A percentile compares a stretch with the other conserved stretches of the same genome.
Evolutionary conservation across 2,329 filamentous ascomycete genomes (phyloP).

Genomic region (Periconia digitata): DNA sequence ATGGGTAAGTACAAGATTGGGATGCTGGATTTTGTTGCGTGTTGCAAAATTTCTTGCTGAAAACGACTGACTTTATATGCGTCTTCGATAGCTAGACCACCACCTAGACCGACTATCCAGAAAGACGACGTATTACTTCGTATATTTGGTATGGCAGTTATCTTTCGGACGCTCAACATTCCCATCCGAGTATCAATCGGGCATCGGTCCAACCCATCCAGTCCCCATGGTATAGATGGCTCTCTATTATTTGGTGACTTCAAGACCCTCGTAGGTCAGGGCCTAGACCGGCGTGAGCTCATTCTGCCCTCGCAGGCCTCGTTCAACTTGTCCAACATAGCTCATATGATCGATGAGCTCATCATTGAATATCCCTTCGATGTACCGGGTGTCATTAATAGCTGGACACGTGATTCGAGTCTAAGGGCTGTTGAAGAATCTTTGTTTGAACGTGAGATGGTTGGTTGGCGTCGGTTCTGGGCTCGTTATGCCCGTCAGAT

Average conservation of each 20-base stretch:
- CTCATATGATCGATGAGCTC: slow-evolving; percentile 39
- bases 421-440: slow-evolving; percentile 25
- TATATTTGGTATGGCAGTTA: slow-evolving; percentile 33
- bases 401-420: slow-evolving; percentile 25
- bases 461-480: slow-evolving; percentile 41
- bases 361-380: slow-evolving; percentile 38
- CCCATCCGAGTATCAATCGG: slow-evolving; percentile 40
- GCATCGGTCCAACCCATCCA: slow-evolving; percentile 27
- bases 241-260: slow-evolving; percentile 40
- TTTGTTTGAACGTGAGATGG: slow-evolving; percentile 35
- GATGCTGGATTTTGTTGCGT: too few species aligned
- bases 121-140: slow-evolving; percentile 34
- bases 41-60: too few species aligned
- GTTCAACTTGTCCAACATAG: slow-evolving; percentile 35
- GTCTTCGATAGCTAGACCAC: too few species aligned
- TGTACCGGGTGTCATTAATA: slow-evolving; percentile 31
- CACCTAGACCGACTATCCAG: too few species aligned
- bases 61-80: too few species aligned
- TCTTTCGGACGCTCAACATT: slow-evolving; percentile 29
- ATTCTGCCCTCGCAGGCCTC: slow-evolving; percentile 35
- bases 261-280: slow-evolving; percentile 33
- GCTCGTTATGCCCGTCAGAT: slow-evolving; percentile 36
- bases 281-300: slow-evolving; percentile 24
- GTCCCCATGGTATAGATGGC: slow-evolving; percentile 33
- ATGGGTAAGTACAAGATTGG: too few species aligned